Percentiles rank a stretch among this genome's conserved stretches.
phyloP scores from a whole-genome alignment of 1,139 yeast genomes.

The Wickerhamomyces sp. region DNA sequence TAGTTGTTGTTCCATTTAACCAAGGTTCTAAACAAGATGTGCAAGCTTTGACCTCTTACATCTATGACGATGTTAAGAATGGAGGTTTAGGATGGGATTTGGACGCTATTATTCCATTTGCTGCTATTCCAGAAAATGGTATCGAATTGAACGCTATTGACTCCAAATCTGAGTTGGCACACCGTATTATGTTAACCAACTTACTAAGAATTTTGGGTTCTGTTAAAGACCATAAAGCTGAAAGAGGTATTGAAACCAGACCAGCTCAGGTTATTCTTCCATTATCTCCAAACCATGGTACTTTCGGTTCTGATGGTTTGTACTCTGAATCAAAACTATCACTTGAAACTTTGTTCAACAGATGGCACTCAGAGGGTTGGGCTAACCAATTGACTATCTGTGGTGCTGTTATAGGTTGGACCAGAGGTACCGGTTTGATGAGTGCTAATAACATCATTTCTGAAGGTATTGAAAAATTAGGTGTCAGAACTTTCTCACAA shows the following conservation, averaged over 20 bases:
- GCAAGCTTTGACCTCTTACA: slow-evolving; percentile 76
- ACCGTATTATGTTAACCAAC: slow-evolving; percentile 96
- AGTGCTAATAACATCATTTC: slow-evolving; percentile 95
- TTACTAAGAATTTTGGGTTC: slow-evolving; percentile 87
- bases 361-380: slow-evolving; percentile 99
- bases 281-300: slow-evolving; percentile 97
- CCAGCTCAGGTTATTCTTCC: slow-evolving; percentile 98
- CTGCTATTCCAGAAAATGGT: slow-evolving; percentile 98
- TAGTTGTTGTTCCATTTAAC: slow-evolving; percentile 96
- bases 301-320: slow-evolving; percentile 96
- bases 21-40: slow-evolving; percentile 97
- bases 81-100: slow-evolving; percentile 98
- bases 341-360: slow-evolving; percentile 92
- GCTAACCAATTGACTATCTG: slow-evolving; percentile 88
- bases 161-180: slow-evolving; percentile 95
- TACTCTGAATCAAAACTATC: slow-evolving; percentile 96
- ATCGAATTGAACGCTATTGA: slow-evolving; percentile 90
- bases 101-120: slow-evolving; percentile 94
- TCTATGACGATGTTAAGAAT: slow-evolving; percentile 74
- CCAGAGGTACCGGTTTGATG: slow-evolving; percentile 99
- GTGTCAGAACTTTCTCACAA: slow-evolving; percentile 97
- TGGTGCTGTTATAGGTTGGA: slow-evolving; percentile 99
- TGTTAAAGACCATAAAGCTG: slow-evolving; percentile 77
- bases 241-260: slow-evolving; percentile 78
- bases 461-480: slow-evolving; percentile 92